Percentiles rank a stretch among this genome's conserved stretches.
Conservation (phyloP, 2,329 filamentous ascomycete species). For the Thermoascus crustaceus region DNA sequence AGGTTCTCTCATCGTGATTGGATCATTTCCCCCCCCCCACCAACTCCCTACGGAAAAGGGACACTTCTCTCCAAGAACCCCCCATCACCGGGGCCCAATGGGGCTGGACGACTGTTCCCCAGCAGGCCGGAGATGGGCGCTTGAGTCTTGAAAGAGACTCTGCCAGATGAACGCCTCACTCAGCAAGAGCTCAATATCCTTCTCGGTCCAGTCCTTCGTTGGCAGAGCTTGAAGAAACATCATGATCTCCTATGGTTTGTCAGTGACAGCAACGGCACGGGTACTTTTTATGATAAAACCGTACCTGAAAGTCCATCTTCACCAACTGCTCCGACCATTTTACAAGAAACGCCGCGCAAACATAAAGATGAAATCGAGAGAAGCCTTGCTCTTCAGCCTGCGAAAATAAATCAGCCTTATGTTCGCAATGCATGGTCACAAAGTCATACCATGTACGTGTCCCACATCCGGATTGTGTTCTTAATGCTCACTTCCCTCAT, state of each 20-base stretch:
- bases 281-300: constrained; percentile 7
- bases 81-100: too few species aligned
- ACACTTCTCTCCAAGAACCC: too few species aligned
- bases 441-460: constrained; percentile 78
- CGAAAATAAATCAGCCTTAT: constrained; percentile 13
- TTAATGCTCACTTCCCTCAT: constrained; percentile 96
- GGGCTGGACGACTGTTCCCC: constrained; percentile 25
- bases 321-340: constrained; percentile 95
- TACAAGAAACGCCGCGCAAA: constrained; percentile 93
- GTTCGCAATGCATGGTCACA: not conserved
- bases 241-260: constrained; percentile 69
- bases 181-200: constrained; percentile 90
- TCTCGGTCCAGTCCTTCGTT: constrained; percentile 91
- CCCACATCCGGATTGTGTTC: constrained; percentile 99
- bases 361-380: constrained; percentile 95
- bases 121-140: constrained; percentile 62
- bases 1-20: too few species aligned
- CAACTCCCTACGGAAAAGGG: too few species aligned
- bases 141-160: constrained; percentile 88
- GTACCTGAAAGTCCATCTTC: constrained; percentile 84
- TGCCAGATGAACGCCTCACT: constrained; percentile 99
- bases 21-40: too few species aligned
- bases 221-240: constrained; percentile 97
- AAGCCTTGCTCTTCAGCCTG: constrained; percentile 98
- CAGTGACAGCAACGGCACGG: not conserved